Conservation (phyloP, 2,329 filamentous ascomycete species). For the Calonectria hawksworthii region DNA sequence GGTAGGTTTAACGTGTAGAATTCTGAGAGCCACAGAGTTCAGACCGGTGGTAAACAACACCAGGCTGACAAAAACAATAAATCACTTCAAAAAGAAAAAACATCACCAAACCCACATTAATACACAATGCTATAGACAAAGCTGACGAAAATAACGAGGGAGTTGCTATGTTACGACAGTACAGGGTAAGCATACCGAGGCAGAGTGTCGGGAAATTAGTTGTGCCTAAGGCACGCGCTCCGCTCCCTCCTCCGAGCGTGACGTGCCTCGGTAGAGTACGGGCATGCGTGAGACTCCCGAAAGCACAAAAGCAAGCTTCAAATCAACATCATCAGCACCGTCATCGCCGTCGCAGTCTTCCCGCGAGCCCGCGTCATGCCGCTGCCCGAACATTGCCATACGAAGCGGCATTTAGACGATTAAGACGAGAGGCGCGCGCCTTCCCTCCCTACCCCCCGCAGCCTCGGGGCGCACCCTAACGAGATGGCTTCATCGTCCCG, state of each 20-base stretch:
- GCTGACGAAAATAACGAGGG: background rate
- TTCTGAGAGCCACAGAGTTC: background rate
- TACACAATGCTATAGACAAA: background rate
- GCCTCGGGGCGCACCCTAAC: slow-evolving; percentile 8
- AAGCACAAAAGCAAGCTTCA: slow-evolving; percentile 21
- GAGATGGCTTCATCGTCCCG: slow-evolving; percentile 41
- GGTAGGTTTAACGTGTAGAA: background rate
- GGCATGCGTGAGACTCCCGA: slow-evolving; percentile 23
- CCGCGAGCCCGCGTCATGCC: slow-evolving; percentile 22
- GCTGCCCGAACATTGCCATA: background rate
- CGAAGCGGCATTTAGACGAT: slow-evolving; percentile 24
- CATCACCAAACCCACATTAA: background rate
- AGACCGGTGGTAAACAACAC: background rate
- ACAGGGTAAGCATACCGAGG: slow-evolving; percentile 15
- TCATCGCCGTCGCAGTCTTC: slow-evolving; percentile 16
- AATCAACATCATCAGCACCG: slow-evolving; percentile 30
- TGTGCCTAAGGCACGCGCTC: slow-evolving; percentile 41
- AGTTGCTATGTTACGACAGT: background rate
- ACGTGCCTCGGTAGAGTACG: slow-evolving; percentile 43
- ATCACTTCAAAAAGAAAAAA: background rate
- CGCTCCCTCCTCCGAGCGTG: slow-evolving; percentile 38
- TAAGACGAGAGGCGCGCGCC: slow-evolving; percentile 22
- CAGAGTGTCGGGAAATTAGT: background rate
- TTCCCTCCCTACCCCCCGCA: slow-evolving; percentile 4
- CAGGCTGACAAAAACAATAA: background rate